Evolutionary conservation across 2,329 filamentous ascomycete genomes (phyloP), one percentile per base, ranked within the genome.

Genomic region (Colletotrichum theobromicola): DNA sequence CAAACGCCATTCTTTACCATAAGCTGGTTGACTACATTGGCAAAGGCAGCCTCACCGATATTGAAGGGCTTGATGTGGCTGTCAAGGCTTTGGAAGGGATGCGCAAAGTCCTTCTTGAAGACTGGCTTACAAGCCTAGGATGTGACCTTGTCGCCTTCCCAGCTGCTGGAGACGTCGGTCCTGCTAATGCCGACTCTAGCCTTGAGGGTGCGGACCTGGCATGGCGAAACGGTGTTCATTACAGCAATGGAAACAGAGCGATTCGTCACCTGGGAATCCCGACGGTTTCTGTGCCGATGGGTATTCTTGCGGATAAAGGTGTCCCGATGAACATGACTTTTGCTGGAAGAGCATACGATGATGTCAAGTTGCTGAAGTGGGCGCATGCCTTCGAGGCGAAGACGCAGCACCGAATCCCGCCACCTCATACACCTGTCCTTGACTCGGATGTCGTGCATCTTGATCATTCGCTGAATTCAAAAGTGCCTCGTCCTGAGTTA

Each of bases 381-480:
- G 34, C 34, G 6, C 21, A 37, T 21, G 60, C 60, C 6, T 62
- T 62, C 16, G 60, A 62, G 21, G 9, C 13, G 3, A 62, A 37
- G 8, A 62, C 60, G 12, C 30, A 62, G 7, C 60, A 62, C n/a
- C 60, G 60, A 1, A 2, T 62, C 1, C 32, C 60, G 34, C 60
- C 60, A 0, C n/a, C 21, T 37, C 4, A 28, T 26, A n/a, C 60
- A 12, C 60, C 60, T 16, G 0, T 9, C 1, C 34, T 62, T 2
- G 60, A 18, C 1, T 18, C 60, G 1, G 60, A 62, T 15, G 0
- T 24, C 9, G 0, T 62, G 12, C n/a, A 37, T 12, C 53, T 57
- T 57, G 5, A 6, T 18, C 1, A 28, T 0, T 2, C 7, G 0
- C 13, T 10, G 7, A 1, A 57, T 57, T 5, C 3, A 16, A 28